Percentiles rank a stretch among this genome's conserved stretches.
phyloP scores from a whole-genome alignment of 2,329 filamentous ascomycete genomes.

The Fragosphaeria purpurea region DNA sequence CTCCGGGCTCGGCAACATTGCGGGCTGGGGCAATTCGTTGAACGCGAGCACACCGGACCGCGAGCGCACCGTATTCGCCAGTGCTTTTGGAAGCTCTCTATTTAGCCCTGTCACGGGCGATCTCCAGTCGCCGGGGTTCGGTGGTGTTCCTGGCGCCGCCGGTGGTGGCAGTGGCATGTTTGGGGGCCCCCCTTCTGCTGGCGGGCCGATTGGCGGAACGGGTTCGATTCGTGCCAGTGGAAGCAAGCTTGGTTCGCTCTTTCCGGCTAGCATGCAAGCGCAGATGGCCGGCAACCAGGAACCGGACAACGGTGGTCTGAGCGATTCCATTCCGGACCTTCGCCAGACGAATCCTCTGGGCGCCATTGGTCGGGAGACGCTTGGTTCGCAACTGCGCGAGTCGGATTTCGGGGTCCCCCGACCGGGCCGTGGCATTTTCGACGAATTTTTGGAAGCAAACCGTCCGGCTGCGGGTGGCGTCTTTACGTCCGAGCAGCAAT shows the following conservation, averaged over 20 bases:
- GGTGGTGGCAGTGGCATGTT: slow-evolving; percentile 4
- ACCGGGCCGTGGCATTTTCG: slow-evolving; percentile 22
- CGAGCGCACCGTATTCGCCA: slow-evolving; percentile 44
- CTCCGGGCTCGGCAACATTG: slow-evolving; percentile 48
- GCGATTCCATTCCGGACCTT: slow-evolving; percentile 48
- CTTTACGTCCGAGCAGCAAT: slow-evolving; percentile 11
- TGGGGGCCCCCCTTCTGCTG: slow-evolving; percentile 24
- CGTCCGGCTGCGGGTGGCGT: slow-evolving; percentile 1
- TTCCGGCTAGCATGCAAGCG: slow-evolving; percentile 81
- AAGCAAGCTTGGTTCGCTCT: slow-evolving; percentile 79
- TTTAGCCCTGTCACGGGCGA: slow-evolving; percentile 65
- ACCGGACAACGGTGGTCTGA: slow-evolving; percentile 53
- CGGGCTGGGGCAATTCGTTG: slow-evolving; percentile 49
- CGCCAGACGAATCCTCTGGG: slow-evolving; percentile 54
- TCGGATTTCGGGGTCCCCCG: slow-evolving; percentile 48
- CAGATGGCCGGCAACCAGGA: slow-evolving; percentile 56
- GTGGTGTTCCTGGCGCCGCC: slow-evolving; percentile 35
- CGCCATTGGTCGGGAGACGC: slow-evolving; percentile 54
- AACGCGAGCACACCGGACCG: slow-evolving; percentile 60
- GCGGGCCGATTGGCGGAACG: slow-evolving; percentile 35
- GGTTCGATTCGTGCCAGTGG: slow-evolving; percentile 58
- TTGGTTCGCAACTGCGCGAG: slow-evolving; percentile 44
- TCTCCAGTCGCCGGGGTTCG: slow-evolving; percentile 63
- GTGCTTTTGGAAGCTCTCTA: slow-evolving; percentile 67
- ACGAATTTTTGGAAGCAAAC: slow-evolving; percentile 11